Base-by-base conservation (phyloP, 495 filamentous ascomycete genomes). In the Podospora pseudoanserina region DNA sequence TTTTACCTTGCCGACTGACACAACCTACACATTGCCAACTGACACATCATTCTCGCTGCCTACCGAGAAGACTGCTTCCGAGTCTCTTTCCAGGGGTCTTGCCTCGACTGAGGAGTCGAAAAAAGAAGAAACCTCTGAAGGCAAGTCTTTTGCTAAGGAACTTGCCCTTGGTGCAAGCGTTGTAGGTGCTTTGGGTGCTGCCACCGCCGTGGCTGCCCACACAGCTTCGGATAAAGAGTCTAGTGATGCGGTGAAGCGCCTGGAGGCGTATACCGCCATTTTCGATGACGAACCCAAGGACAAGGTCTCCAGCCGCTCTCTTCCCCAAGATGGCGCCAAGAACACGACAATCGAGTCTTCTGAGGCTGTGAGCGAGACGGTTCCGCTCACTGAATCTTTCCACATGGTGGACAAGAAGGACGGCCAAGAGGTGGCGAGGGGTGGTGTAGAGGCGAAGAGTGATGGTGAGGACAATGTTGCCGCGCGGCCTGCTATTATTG, bases 311-410 rank as follows among this genome's bases (percentile, higher is more conserved):
- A 34, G 18, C n/a, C 60, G 62, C 58, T 56, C 63, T 26, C 56
- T 67, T 63, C 19, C 66, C 68, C 65, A 71, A 68, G 39, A 68
- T 6, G 53, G 27, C n/a, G 28, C 68, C 54, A 23, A 68, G 30
- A 32, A 57, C 5, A 59, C 34, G 15, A 56, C 72, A 7, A 66
- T 67, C 27, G 72, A 78, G 60, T 68, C 75, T 11, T 75, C 75
- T 32, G 69, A 79, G 56, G 72, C 79, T n/a, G 69, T 74, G 13
- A 71, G 72, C 57, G 66, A 75, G 18, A 70, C 66, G 13, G 65
- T 72, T 60, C 72, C 79, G 61, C 78, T 80, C 54, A 75, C 78
- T 6, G 78, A 80, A 65, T 77, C 79, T 28, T 78, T 81, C 68
- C 73, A 75, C 70, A 64, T 78, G 1, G 71, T 80, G 23, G 77